Percentiles rank a stretch among this genome's conserved stretches.
phyloP scores from a whole-genome alignment of 805 yeast species.

The Candida suzukii region DNA sequence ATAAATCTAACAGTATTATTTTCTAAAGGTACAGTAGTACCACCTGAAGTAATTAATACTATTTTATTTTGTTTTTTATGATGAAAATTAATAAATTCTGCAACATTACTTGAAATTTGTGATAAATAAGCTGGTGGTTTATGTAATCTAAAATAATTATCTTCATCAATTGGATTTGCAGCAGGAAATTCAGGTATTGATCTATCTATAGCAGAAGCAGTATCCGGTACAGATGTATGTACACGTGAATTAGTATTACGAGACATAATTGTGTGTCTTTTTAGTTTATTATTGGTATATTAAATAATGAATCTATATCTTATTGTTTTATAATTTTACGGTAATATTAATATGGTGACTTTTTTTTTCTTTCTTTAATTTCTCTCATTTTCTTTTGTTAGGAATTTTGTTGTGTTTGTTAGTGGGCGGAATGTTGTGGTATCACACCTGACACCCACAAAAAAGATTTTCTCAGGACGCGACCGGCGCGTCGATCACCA shows the following conservation, averaged over 20 bases:
- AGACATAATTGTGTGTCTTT: slow-evolving; percentile 35
- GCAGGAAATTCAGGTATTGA: slow-evolving; percentile 69
- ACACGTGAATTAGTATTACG: slow-evolving; percentile 39
- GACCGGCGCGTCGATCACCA: too few species aligned
- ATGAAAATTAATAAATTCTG: slow-evolving; percentile 57
- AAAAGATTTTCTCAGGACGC: too few species aligned
- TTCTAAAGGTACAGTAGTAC: slow-evolving; percentile 96
- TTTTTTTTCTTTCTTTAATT: too few species aligned
- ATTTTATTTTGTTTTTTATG: slow-evolving; percentile 36
- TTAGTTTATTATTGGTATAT: not conserved
- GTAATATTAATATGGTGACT: too few species aligned
- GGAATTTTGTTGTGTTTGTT: too few species aligned
- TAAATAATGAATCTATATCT: too few species aligned
- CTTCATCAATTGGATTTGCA: slow-evolving; percentile 68
- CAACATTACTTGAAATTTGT: slow-evolving; percentile 49
- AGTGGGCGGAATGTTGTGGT: too few species aligned
- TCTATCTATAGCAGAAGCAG: slow-evolving; percentile 74
- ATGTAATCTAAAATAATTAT: slow-evolving; percentile 64
- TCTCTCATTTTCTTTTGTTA: too few species aligned
- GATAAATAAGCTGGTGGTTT: slow-evolving; percentile 68
- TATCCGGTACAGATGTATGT: slow-evolving; percentile 66
- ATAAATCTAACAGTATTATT: slow-evolving; percentile 95
- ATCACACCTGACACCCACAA: too few species aligned
- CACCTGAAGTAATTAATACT: slow-evolving; percentile 90
- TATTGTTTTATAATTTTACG: too few species aligned